A percentile compares a stretch with the other conserved stretches of the same genome.
Conservation (phyloP, 768 basidiomycete genomes). For the Xanthoconium stramineum region DNA sequence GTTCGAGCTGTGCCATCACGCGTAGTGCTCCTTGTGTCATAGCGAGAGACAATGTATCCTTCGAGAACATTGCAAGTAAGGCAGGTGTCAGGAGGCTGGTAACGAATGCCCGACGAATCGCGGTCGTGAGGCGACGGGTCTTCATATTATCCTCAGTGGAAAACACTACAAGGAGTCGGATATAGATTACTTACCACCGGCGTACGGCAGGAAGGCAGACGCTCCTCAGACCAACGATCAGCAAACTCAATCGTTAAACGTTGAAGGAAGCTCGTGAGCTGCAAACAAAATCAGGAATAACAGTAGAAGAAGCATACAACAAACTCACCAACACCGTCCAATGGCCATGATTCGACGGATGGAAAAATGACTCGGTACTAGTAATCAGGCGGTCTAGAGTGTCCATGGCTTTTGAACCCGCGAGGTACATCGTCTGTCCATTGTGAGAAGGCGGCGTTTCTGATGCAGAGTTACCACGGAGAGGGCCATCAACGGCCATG, state of each 20-base stretch:
- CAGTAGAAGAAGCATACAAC: neutral
- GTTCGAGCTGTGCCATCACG: constrained; percentile 75
- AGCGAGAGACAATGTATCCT: constrained; percentile 76
- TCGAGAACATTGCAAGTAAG: constrained; percentile 87
- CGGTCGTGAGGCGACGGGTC: constrained; percentile 74
- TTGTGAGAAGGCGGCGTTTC: constrained; percentile 67
- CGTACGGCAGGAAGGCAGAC: constrained; percentile 71
- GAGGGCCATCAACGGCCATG: constrained; percentile 76
- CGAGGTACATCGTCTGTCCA: constrained; percentile 57
- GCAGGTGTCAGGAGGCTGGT: constrained; percentile 79
- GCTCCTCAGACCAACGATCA: constrained; percentile 78
- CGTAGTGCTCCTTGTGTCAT: constrained; percentile 80
- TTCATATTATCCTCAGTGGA: constrained; percentile 24
- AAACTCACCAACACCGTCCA: constrained; percentile 54
- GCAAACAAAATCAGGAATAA: constrained; percentile 11
- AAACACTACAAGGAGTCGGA: neutral
- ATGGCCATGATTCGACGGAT: constrained; percentile 86
- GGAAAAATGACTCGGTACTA: constrained; percentile 92
- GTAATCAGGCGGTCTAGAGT: constrained; percentile 85
- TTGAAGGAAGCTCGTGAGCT: constrained; percentile 84
- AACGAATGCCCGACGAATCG: constrained; percentile 82
- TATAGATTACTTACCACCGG: constrained; percentile 48
- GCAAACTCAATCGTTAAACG: constrained; percentile 72
- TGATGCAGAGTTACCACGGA: constrained; percentile 42
- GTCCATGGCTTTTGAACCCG: constrained; percentile 85